phyloP scores from a whole-genome alignment of 2,329 filamentous ascomycete genomes.

The Epichloe aotearoae region DNA sequence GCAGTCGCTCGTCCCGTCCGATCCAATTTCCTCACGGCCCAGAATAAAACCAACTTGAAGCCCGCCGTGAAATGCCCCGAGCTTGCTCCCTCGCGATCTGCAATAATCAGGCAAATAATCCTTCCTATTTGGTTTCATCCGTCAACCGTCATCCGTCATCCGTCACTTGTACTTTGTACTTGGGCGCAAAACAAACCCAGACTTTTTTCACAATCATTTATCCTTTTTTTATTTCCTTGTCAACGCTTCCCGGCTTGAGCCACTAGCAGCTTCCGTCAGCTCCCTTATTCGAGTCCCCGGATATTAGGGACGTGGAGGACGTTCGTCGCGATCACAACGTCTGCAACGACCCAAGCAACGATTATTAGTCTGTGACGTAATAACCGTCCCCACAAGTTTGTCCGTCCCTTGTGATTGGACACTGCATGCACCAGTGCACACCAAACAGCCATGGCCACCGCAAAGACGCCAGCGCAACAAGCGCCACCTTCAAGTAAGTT shows the following conservation, averaged over 20 bases:
- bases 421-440: too few species aligned
- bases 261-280: too few species aligned
- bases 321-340: neutral
- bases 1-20: neutral
- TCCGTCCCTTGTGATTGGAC: too few species aligned
- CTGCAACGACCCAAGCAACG: neutral
- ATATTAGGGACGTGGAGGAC: too few species aligned
- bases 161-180: neutral
- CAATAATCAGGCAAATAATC: neutral
- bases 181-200: too few species aligned
- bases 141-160: neutral
- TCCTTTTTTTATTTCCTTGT: too few species aligned
- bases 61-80: neutral
- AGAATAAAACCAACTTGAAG: constrained; percentile 3
- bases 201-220: too few species aligned
- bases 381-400: neutral
- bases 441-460: constrained; percentile 2
- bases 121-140: neutral
- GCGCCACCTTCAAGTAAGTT: constrained; percentile 6
- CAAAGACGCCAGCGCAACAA: constrained; percentile 7
- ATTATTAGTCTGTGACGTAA: neutral
- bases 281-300: too few species aligned
- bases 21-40: neutral
- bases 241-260: too few species aligned
- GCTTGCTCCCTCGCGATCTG: neutral